Conservation (phyloP, 176 grass and related monocot genomes). For the Musa beccarii region DNA sequence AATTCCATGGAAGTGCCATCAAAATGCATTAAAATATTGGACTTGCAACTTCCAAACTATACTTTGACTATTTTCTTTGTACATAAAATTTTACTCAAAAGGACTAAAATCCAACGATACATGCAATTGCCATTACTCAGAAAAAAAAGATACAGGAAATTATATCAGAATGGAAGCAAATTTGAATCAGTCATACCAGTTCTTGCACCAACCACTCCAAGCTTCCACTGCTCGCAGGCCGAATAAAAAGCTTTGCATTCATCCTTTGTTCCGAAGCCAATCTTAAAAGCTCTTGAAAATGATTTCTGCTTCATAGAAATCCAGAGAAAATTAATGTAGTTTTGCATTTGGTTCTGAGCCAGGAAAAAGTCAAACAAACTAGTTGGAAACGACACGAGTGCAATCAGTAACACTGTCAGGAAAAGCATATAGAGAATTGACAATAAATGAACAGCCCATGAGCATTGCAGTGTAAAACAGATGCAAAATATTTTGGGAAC, state of each 20-base stretch:
- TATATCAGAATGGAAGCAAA: constrained; percentile 27
- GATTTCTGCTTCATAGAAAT: constrained; percentile 53
- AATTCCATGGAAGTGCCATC: neutral
- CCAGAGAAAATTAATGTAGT: constrained; percentile 24
- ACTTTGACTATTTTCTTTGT: neutral
- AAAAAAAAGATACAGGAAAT: neutral
- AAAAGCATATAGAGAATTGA: neutral
- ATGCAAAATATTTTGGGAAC: neutral
- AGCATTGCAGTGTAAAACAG: neutral
- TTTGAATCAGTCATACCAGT: constrained; percentile 45
- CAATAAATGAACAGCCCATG: neutral
- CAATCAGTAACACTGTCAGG: neutral
- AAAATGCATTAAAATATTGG: neutral
- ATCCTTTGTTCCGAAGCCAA: constrained; percentile 82
- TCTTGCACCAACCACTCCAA: constrained; percentile 39
- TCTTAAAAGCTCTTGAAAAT: constrained; percentile 86
- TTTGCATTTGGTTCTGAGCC: constrained; percentile 29
- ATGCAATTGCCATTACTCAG: neutral
- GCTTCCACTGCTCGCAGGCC: constrained; percentile 83
- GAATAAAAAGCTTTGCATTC: constrained; percentile 76
- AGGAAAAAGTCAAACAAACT: constrained; percentile 23
- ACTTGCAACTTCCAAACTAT: neutral
- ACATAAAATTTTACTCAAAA: neutral
- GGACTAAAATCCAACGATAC: neutral
- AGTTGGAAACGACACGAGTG: neutral